Base-by-base conservation (phyloP, 1,284 basidiomycete genomes). In the Naganishia sp. region DNA sequence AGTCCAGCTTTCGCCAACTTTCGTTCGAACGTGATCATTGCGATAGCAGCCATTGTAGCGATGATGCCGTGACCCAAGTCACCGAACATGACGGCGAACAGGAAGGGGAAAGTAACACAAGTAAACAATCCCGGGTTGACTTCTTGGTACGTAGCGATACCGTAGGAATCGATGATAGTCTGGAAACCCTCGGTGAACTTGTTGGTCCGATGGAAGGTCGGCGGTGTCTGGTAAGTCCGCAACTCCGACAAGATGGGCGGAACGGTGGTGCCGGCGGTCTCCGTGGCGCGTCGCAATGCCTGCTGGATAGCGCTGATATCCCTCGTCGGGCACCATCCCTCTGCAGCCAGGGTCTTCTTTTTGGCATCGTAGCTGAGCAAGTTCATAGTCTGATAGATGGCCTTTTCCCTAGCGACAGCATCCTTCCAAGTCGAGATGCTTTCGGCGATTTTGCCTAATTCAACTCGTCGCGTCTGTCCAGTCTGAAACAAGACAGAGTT, bases 1-100 rank as follows among this genome's bases (percentile, higher is more conserved):
- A 95, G 83, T 68, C 89, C 86, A 41, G 82, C 82, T 77, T 88
- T 90, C 18, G 85, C 87, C 74, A 94, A 84, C 77, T 86, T 88
- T 76, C 85, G 87, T 82, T 99, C 96, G 52, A 86, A 85, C 65
- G 89, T 65, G 75, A 96, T 92, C 92, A 99, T 94, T 68, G 85
- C 86, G 7, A 88, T 70, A 2, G 92, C 94, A 25, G 88, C 85
- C 43, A 86, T 75, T 72, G 90, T 84, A 75, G 93, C 90, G 76
- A 99, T 87, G 69, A 88, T 82, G 50, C 93, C 96, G 80, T 99
- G 95, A 11, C 96, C 96, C 76, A 99, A 90, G 79, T 99, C 95
- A 75, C 95, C 96, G 78, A 99, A 99, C 95, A 99, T 99, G 82
- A 98, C 92, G 13, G 94, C 95, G 74, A 99, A 99, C 73, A 99